Evolutionary conservation across 805 yeast species (phyloP).

Genomic region (Cyberlindnera samutprakarnensis): DNA sequence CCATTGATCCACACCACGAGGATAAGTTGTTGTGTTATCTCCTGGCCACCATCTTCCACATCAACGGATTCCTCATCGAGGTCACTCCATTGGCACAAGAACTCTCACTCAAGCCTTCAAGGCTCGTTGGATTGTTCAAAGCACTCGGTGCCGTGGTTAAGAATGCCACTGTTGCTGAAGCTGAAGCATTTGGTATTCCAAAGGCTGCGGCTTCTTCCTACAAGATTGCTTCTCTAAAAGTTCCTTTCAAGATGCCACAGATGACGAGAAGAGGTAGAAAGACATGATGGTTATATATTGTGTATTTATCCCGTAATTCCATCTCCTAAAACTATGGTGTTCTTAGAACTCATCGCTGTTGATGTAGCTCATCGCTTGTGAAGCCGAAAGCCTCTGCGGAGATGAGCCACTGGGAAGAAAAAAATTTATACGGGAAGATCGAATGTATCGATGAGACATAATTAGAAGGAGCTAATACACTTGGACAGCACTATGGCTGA

Average conservation of each 20-base stretch:
- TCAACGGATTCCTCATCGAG: constrained; percentile 70
- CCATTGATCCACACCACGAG: constrained; percentile 81
- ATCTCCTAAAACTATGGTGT: no score
- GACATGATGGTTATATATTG: constrained; percentile 7
- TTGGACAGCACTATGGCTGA: no score
- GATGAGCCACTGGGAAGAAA: no score
- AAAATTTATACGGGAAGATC: no score
- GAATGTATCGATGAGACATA: not conserved
- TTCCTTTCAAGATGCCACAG: constrained; percentile 87
- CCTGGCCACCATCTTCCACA: constrained; percentile 62
- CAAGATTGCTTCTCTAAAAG: constrained; percentile 76
- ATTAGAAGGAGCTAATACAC: no score
- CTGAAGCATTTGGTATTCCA: constrained; percentile 64
- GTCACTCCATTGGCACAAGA: constrained; percentile 80
- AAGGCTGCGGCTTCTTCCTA: constrained; percentile 52
- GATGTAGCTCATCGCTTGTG: no score
- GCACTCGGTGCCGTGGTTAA: constrained; percentile 79
- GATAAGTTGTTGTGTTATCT: constrained; percentile 80
- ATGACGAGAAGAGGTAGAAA: constrained; percentile 59
- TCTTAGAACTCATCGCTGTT: no score
- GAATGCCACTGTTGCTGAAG: constrained; percentile 64
- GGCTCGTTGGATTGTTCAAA: constrained; percentile 58
- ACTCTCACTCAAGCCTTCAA: constrained; percentile 71
- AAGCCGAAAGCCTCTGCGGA: no score
- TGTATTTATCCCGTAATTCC: no score